Evolutionary conservation across 371 early-diverging fungal genomes (phyloP).

Genomic region (Mucor indicus): DNA sequence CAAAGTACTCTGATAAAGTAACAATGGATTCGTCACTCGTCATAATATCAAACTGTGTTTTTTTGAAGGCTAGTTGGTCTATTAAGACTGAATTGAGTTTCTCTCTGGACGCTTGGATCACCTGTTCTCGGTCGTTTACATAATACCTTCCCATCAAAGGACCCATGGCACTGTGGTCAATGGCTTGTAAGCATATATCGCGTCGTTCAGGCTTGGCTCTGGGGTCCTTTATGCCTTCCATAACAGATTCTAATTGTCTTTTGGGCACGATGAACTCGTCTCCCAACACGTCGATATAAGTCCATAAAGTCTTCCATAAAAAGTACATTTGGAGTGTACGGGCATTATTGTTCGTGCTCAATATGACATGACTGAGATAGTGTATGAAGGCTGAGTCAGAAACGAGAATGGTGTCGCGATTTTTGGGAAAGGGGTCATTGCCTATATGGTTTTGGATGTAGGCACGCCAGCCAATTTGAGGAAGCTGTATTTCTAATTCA

Average conservation of each 20-base stretch:
- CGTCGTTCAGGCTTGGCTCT: slow-evolving; percentile 45
- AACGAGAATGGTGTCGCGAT: background rate
- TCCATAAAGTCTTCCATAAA: slow-evolving; percentile 40
- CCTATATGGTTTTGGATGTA: background rate
- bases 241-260: slow-evolving; percentile 22
- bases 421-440: background rate
- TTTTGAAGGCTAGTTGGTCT: too few species aligned
- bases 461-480: background rate
- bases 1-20: slow-evolving; percentile 46
- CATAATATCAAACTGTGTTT: slow-evolving; percentile 31
- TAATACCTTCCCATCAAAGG: slow-evolving; percentile 55
- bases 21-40: slow-evolving; percentile 37
- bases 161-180: slow-evolving; percentile 39
- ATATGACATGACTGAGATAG: background rate
- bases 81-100: slow-evolving; percentile 10
- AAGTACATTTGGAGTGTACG: slow-evolving; percentile 40
- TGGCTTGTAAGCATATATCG: slow-evolving; percentile 39
- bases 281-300: slow-evolving; percentile 28
- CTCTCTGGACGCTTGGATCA: slow-evolving; percentile 19
- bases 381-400: background rate
- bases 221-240: slow-evolving; percentile 37
- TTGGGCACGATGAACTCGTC: slow-evolving; percentile 23
- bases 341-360: background rate
- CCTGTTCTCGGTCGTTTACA: slow-evolving; percentile 23
- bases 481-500: background rate